phyloP scores from a whole-genome alignment of 2,329 filamentous ascomycete species.

The Trichoderma gracile region DNA sequence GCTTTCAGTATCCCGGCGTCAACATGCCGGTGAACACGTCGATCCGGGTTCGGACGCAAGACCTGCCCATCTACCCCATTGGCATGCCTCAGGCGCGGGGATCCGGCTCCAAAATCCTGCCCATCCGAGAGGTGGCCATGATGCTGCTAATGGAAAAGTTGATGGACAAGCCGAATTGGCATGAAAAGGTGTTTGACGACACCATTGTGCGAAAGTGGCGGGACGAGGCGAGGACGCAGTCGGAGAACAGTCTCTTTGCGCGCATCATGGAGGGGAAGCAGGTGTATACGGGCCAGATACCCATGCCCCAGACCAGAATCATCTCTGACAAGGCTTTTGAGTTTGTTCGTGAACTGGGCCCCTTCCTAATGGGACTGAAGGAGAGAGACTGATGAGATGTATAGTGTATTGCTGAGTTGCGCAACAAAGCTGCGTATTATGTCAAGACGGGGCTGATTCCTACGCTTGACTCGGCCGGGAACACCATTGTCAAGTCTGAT shows the following conservation, averaged over 20 bases:
- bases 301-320: conserved; percentile 22
- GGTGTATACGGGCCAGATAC: background rate
- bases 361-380: too few relatives aligned
- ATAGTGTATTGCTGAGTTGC: conserved; percentile 44
- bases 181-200: conserved; percentile 33
- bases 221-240: conserved; percentile 25
- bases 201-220: conserved; percentile 34
- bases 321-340: conserved; percentile 36
- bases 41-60: background rate
- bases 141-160: conserved; percentile 34
- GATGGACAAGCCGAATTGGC: conserved; percentile 36
- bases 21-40: background rate
- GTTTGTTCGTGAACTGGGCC: conserved; percentile 34
- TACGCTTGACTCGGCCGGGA: conserved; percentile 22
- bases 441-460: conserved; percentile 40
- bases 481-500: conserved; percentile 21
- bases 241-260: conserved; percentile 20
- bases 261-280: conserved; percentile 25
- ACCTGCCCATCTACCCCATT: conserved; percentile 13
- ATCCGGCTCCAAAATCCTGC: conserved; percentile 18
- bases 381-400: background rate
- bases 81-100: conserved; percentile 11
- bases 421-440: conserved; percentile 48
- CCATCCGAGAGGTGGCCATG: conserved; percentile 31
- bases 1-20: conserved; percentile 19